phyloP scores from a whole-genome alignment of 2,329 filamentous ascomycete genomes.

The Arthroderma sp. region DNA sequence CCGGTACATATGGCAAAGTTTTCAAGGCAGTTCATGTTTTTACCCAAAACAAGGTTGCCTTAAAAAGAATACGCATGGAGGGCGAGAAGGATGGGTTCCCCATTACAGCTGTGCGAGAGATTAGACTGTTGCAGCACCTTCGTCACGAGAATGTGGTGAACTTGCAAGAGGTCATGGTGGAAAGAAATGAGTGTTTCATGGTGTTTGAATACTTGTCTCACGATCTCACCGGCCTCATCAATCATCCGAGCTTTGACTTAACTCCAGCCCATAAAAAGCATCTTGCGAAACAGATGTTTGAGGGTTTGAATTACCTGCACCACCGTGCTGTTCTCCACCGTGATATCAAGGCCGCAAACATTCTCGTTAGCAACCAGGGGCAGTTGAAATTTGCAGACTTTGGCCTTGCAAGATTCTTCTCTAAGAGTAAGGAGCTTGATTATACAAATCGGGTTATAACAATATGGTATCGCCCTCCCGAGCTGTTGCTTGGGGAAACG shows the following conservation, averaged over 20 bases:
- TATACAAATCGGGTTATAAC: conserved; percentile 99
- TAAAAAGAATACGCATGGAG: conserved; percentile 99
- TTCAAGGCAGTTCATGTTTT: conserved; percentile 74
- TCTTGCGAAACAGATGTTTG: conserved; percentile 81
- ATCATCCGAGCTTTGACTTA: conserved; percentile 82
- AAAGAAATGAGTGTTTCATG: conserved; percentile 98
- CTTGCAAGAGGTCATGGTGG: conserved; percentile 96
- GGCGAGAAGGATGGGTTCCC: conserved; percentile 99
- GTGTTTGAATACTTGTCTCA: conserved; percentile 97
- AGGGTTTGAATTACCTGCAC: conserved; percentile 87
- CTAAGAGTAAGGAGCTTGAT: conserved; percentile 79
- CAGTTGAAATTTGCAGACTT: conserved; percentile 91
- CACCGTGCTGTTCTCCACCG: conserved; percentile 86
- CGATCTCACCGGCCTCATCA: conserved; percentile 85
- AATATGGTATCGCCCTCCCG: conserved; percentile 91
- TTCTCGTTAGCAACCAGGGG: conserved; percentile 79
- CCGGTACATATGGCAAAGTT: conserved; percentile 93
- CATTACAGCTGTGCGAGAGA: conserved; percentile 90
- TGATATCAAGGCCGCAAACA: conserved; percentile 97
- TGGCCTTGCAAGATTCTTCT: conserved; percentile 88
- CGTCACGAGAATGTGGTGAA: conserved; percentile 78
- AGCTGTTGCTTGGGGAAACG: conserved; percentile 81
- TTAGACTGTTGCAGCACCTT: conserved; percentile 88
- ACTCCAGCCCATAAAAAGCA: conserved; percentile 83
- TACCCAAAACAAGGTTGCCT: conserved; percentile 64